Conservation (phyloP, 2,329 filamentous ascomycete species). For the Penicillium sp. region DNA sequence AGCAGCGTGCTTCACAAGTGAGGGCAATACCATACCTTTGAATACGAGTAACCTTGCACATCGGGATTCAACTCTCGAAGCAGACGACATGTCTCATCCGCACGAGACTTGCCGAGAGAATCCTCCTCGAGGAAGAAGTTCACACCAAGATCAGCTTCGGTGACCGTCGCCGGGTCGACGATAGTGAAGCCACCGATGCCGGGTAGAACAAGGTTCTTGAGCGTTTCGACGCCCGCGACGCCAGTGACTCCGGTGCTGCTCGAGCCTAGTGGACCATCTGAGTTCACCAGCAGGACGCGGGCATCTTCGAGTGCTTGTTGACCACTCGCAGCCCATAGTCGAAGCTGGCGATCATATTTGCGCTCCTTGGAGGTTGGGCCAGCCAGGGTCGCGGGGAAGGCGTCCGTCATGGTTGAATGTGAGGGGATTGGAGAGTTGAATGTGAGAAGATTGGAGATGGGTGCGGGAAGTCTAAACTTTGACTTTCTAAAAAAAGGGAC, state of each 20-base stretch:
- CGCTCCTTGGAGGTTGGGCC: slow-evolving; percentile 66
- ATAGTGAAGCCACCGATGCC: slow-evolving; percentile 93
- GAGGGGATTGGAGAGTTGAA: no score
- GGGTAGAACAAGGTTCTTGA: slow-evolving; percentile 97
- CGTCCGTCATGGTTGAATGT: slow-evolving; percentile 37
- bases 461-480: no score
- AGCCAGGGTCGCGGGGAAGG: slow-evolving; percentile 39
- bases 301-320: slow-evolving; percentile 89
- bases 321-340: slow-evolving; percentile 91
- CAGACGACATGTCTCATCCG: slow-evolving; percentile 75
- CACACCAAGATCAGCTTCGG: slow-evolving; percentile 82
- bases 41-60: slow-evolving; percentile 74
- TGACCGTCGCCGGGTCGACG: slow-evolving; percentile 77
- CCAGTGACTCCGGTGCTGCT: slow-evolving; percentile 64
- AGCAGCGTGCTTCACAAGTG: not conserved
- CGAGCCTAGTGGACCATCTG: slow-evolving; percentile 49
- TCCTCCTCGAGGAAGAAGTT: slow-evolving; percentile 94
- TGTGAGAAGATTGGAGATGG: not conserved
- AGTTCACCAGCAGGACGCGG: slow-evolving; percentile 88
- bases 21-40: slow-evolving; percentile 51
- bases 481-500: no score
- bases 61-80: slow-evolving; percentile 91
- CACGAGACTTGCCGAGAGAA: slow-evolving; percentile 75
- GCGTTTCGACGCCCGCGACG: slow-evolving; percentile 82
- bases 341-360: slow-evolving; percentile 93